phyloP scores from a whole-genome alignment of 352 stramenopile species.

The Phytophthora brassicae region DNA sequence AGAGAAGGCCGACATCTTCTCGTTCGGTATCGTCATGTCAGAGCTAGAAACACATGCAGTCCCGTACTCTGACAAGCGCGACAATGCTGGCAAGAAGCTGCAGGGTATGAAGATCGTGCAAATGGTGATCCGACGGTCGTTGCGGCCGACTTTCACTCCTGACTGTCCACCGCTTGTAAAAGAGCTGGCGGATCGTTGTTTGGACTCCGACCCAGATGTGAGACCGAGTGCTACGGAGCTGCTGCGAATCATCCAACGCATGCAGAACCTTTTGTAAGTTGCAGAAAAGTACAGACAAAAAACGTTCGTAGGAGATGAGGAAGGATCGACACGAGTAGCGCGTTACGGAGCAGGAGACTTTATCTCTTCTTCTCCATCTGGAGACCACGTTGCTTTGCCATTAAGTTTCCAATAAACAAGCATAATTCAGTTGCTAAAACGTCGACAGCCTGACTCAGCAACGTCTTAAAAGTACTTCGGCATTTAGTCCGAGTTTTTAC shows the following conservation, averaged over 20 bases:
- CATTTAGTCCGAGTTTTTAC: no score
- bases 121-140: slow-evolving; percentile 70
- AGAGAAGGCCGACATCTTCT: slow-evolving; percentile 85
- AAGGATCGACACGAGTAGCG: slow-evolving; percentile 26
- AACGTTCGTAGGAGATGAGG: slow-evolving; percentile 14
- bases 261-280: slow-evolving; percentile 60
- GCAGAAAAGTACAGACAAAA: slow-evolving; percentile 8
- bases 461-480: no score
- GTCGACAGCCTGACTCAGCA: no score
- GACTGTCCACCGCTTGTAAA: slow-evolving; percentile 58
- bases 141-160: slow-evolving; percentile 64
- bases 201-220: slow-evolving; percentile 66
- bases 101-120: slow-evolving; percentile 87
- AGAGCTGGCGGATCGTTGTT: slow-evolving; percentile 62
- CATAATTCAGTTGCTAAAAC: slow-evolving; percentile 25
- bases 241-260: slow-evolving; percentile 62
- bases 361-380: slow-evolving; percentile 1
- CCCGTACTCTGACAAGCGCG: slow-evolving; percentile 80
- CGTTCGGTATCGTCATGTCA: slow-evolving; percentile 80
- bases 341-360: slow-evolving; percentile 8
- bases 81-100: slow-evolving; percentile 70
- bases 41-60: slow-evolving; percentile 79
- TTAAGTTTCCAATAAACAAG: slow-evolving; percentile 32
- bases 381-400: slow-evolving; percentile 24
- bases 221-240: slow-evolving; percentile 71